Evolutionary conservation across 805 yeast genomes (phyloP).

Genomic region (Yarrowia sp.): DNA sequence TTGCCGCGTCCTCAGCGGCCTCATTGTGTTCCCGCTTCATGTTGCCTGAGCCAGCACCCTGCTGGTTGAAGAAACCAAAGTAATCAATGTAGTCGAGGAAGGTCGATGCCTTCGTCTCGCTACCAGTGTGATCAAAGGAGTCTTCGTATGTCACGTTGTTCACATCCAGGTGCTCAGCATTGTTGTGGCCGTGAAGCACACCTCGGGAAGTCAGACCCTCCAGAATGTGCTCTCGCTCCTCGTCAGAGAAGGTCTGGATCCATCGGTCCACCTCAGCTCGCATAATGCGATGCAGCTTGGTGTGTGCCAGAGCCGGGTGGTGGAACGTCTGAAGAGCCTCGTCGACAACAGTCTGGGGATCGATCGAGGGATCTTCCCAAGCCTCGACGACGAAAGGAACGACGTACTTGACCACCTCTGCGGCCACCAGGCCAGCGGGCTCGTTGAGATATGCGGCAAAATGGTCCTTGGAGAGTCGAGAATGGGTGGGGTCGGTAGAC

Average conservation of each 20-base stretch:
- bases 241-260: slow-evolving; percentile 25
- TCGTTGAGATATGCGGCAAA: slow-evolving; percentile 33
- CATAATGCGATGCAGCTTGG: slow-evolving; percentile 30
- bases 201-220: slow-evolving; percentile 25
- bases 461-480: slow-evolving; percentile 33
- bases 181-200: slow-evolving; percentile 19
- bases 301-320: slow-evolving; percentile 30
- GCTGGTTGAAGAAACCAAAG: slow-evolving; percentile 25
- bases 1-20: neutral
- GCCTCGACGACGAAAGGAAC: slow-evolving; percentile 31
- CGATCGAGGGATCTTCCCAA: slow-evolving; percentile 31
- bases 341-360: slow-evolving; percentile 27
- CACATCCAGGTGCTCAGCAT: slow-evolving; percentile 20
- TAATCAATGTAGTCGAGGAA: slow-evolving; percentile 18
- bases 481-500: slow-evolving; percentile 31
- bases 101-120: slow-evolving; percentile 2
- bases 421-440: slow-evolving; percentile 33
- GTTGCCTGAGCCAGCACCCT: neutral
- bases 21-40: slow-evolving; percentile 5
- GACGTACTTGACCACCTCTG: slow-evolving; percentile 28
- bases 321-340: slow-evolving; percentile 31
- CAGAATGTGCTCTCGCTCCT: slow-evolving; percentile 16
- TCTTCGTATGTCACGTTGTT: slow-evolving; percentile 19
- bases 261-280: slow-evolving; percentile 29
- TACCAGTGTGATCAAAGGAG: neutral